Percentiles rank a stretch among this genome's conserved stretches.
phyloP scores from a whole-genome alignment of 768 basidiomycete species.

The Kwoniella sp. region DNA sequence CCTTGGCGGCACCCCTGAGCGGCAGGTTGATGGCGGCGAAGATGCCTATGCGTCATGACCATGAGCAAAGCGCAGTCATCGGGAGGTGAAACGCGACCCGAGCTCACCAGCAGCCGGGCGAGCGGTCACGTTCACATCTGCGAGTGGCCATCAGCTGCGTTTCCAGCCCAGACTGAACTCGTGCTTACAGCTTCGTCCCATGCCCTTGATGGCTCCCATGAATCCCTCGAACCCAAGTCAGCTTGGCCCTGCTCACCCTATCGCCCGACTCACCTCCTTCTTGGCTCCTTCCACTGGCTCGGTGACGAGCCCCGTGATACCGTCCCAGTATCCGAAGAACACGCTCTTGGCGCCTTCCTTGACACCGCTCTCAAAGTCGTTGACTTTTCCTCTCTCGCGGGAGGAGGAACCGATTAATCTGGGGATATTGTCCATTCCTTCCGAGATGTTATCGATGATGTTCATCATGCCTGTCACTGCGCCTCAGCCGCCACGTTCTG shows the following conservation, averaged over 20 bases:
- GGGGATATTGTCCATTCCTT: conserved; percentile 42
- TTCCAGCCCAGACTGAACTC: neutral
- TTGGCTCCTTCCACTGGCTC: conserved; percentile 52
- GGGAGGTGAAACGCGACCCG: no score
- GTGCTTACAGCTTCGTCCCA: conserved; percentile 49
- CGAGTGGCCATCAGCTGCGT: neutral
- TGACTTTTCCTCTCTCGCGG: conserved; percentile 53
- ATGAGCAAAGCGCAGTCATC: no score
- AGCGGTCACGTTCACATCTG: conserved; percentile 49
- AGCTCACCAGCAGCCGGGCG: conserved; percentile 46
- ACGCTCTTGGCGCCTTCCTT: conserved; percentile 55
- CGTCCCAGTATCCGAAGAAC: conserved; percentile 52
- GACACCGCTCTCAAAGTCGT: conserved; percentile 53
- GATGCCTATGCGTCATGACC: conserved; percentile 18
- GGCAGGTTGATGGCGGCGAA: conserved; percentile 38
- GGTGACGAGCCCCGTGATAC: conserved; percentile 52
- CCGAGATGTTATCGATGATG: conserved; percentile 38
- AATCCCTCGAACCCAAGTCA: conserved; percentile 42
- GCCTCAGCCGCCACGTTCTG: no score
- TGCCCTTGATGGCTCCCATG: conserved; percentile 51
- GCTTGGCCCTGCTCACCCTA: neutral
- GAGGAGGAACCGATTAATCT: conserved; percentile 54
- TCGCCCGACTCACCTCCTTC: conserved; percentile 46
- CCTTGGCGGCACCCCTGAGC: conserved; percentile 29
- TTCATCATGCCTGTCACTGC: conserved; percentile 54